Evolutionary conservation across 352 stramenopile genomes (phyloP).

Genomic region (Phytophthora ramorum): DNA sequence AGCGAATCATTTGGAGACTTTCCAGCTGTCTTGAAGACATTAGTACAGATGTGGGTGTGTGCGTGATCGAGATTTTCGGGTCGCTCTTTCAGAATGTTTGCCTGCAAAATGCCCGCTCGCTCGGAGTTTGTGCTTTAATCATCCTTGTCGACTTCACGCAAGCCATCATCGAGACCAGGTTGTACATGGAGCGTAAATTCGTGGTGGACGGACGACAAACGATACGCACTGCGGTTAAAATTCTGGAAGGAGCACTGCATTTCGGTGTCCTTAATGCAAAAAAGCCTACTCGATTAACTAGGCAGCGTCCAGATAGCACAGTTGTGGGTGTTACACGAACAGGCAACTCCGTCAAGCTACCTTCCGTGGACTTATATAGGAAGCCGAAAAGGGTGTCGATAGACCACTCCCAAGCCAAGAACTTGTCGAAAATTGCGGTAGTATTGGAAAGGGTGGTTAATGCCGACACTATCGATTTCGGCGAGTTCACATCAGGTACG

Average conservation of each 20-base stretch:
- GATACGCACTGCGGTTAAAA: slow-evolving; percentile 26
- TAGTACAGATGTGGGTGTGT: slow-evolving; percentile 27
- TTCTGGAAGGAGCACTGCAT: slow-evolving; percentile 24
- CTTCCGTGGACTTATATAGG: too few species aligned
- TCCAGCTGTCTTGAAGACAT: slow-evolving; percentile 29
- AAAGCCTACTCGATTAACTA: too few species aligned
- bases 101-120: slow-evolving; percentile 25
- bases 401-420: too few species aligned
- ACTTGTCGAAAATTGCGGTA: too few species aligned
- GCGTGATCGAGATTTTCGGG: slow-evolving; percentile 36
- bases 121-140: neutral
- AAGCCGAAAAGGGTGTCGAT: too few species aligned
- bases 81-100: slow-evolving; percentile 39
- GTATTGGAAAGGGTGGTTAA: too few species aligned
- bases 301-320: too few species aligned
- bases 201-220: slow-evolving; percentile 18
- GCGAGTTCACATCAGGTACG: too few species aligned
- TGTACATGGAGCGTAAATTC: slow-evolving; percentile 36
- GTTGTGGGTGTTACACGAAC: too few species aligned
- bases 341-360: too few species aligned
- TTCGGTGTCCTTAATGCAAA: too few species aligned
- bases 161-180: slow-evolving; percentile 13
- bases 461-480: too few species aligned
- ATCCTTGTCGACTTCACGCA: slow-evolving; percentile 8
- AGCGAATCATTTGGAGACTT: neutral